Evolutionary conservation across 495 filamentous ascomycete genomes (phyloP).

Genomic region (Viridothelium virens): DNA sequence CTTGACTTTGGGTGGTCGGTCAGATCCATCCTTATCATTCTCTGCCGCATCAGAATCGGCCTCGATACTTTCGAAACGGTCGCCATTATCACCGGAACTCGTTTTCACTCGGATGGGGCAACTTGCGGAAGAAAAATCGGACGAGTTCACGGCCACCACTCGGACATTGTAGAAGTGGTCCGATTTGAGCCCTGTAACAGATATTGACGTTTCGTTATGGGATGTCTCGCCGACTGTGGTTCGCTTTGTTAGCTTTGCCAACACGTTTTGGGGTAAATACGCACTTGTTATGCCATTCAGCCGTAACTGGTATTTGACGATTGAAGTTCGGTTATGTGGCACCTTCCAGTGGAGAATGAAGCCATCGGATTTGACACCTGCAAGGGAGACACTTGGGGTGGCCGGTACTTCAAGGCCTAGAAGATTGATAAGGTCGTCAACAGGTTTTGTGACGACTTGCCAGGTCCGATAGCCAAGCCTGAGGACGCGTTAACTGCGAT

Average conservation of each 20-base stretch:
- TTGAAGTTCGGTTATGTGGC: slow-evolving; percentile 65
- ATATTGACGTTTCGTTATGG: slow-evolving; percentile 78
- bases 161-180: slow-evolving; percentile 86
- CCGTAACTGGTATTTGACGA: slow-evolving; percentile 81
- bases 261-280: slow-evolving; percentile 19
- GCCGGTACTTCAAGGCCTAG: slow-evolving; percentile 89
- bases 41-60: slow-evolving; percentile 26
- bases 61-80: slow-evolving; percentile 19
- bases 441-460: slow-evolving; percentile 79
- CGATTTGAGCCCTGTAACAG: slow-evolving; percentile 75
- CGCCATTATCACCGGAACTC: slow-evolving; percentile 36
- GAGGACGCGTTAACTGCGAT: neutral
- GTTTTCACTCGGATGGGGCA: slow-evolving; percentile 66
- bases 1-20: slow-evolving; percentile 31
- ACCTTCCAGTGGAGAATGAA: slow-evolving; percentile 89
- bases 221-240: slow-evolving; percentile 71
- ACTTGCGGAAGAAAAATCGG: slow-evolving; percentile 87
- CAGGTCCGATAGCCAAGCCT: slow-evolving; percentile 78
- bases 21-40: slow-evolving; percentile 37
- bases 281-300: slow-evolving; percentile 87
- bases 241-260: neutral
- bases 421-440: slow-evolving; percentile 80
- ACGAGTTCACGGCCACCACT: slow-evolving; percentile 77
- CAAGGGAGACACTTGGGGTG: slow-evolving; percentile 83
- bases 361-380: slow-evolving; percentile 76